A percentile compares a stretch with the other conserved stretches of the same genome.
Conservation (phyloP, 2,329 filamentous ascomycete genomes). For the Sporothrix curviconia region DNA sequence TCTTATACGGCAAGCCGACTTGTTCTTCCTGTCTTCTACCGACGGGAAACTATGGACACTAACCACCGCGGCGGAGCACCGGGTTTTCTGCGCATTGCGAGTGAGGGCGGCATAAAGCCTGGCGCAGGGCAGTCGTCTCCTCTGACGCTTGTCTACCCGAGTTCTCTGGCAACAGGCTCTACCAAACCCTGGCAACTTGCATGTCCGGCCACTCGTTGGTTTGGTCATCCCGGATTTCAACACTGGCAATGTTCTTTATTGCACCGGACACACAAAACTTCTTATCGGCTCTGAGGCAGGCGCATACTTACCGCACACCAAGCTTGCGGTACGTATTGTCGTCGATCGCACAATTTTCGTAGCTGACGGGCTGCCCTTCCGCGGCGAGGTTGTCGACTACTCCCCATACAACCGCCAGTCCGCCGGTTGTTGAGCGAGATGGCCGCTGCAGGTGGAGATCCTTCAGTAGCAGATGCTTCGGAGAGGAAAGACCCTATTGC, state of each 20-base stretch:
- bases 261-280: slow-evolving; percentile 62
- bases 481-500: slow-evolving; percentile 18
- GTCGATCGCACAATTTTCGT: slow-evolving; percentile 58
- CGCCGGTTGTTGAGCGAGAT: slow-evolving; percentile 56
- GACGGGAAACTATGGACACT: slow-evolving; percentile 69
- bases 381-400: slow-evolving; percentile 49
- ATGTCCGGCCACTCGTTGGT: slow-evolving; percentile 59
- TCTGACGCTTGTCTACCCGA: slow-evolving; percentile 67
- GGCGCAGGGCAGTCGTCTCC: background rate
- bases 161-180: slow-evolving; percentile 76
- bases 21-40: slow-evolving; percentile 71
- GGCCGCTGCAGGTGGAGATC: slow-evolving; percentile 2
- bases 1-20: slow-evolving; percentile 58
- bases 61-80: slow-evolving; percentile 71
- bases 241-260: slow-evolving; percentile 65
- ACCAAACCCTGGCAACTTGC: slow-evolving; percentile 79
- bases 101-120: slow-evolving; percentile 19
- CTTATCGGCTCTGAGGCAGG: slow-evolving; percentile 59
- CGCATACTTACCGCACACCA: slow-evolving; percentile 58
- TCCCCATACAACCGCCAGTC: slow-evolving; percentile 77
- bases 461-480: background rate
- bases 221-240: slow-evolving; percentile 68
- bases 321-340: slow-evolving; percentile 64
- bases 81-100: slow-evolving; percentile 64
- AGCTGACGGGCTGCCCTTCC: slow-evolving; percentile 58